Conservation (phyloP, 2,329 filamentous ascomycete species). For the Fusarium papillatum region DNA sequence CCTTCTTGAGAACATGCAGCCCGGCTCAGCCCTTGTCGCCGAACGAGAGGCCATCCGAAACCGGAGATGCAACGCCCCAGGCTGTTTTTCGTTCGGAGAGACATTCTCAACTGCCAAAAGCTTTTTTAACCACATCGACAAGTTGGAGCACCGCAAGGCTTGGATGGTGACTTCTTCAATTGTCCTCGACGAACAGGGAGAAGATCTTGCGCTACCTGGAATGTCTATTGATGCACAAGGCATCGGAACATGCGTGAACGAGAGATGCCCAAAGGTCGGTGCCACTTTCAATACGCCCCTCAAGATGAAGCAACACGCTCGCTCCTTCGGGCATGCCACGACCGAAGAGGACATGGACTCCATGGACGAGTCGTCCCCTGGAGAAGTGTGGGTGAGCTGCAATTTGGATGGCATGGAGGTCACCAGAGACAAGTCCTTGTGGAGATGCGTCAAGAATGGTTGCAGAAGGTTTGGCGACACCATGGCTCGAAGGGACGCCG, state of each 20-base stretch:
- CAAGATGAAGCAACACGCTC: constrained; percentile 18
- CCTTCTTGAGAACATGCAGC: background rate
- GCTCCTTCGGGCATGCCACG: constrained; percentile 6
- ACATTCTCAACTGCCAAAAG: constrained; percentile 6
- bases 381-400: constrained; percentile 16
- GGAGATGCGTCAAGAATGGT: constrained; percentile 23
- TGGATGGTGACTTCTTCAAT: background rate
- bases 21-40: background rate
- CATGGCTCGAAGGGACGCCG: background rate
- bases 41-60: constrained; percentile 38
- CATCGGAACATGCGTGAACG: constrained; percentile 18
- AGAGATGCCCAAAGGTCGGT: constrained; percentile 14
- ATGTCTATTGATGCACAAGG: constrained; percentile 2
- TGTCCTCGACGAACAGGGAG: background rate
- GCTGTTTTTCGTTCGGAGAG: constrained; percentile 23
- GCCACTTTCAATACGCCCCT: background rate
- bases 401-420: constrained; percentile 21
- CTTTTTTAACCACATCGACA: background rate
- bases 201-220: background rate
- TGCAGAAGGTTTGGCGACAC: constrained; percentile 17
- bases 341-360: constrained; percentile 3
- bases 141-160: constrained; percentile 9
- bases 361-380: background rate
- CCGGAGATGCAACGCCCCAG: constrained; percentile 24
- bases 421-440: background rate